Percentiles rank a stretch among this genome's conserved stretches.
Conservation (phyloP, 176 grass and related monocot genomes). For the Dactylis glomerata region DNA sequence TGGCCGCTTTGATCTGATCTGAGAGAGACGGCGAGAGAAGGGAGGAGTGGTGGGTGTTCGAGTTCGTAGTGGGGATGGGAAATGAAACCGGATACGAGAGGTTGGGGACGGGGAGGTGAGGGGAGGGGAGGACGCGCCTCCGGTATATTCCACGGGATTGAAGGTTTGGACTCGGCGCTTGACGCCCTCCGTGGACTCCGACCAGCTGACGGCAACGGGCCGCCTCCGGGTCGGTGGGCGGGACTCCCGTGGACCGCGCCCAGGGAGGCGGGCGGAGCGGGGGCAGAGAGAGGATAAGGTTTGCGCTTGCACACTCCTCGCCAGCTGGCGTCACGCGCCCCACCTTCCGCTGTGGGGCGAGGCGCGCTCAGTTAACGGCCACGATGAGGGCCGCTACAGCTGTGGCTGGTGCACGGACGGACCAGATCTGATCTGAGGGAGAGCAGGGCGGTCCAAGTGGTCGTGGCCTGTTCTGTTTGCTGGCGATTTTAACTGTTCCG, state of each 20-base stretch:
- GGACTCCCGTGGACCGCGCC: background rate
- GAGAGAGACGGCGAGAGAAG: slow-evolving; percentile 11
- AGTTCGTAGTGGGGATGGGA: slow-evolving; percentile 14
- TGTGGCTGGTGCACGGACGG: background rate
- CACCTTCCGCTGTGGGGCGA: slow-evolving; percentile 21
- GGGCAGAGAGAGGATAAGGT: slow-evolving; percentile 52
- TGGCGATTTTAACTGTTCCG: slow-evolving; percentile 5
- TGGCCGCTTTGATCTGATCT: slow-evolving; percentile 37
- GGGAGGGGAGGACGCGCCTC: slow-evolving; percentile 16
- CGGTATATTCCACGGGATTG: slow-evolving; percentile 42
- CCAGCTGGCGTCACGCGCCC: slow-evolving; percentile 84
- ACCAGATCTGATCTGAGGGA: background rate
- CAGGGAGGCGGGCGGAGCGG: background rate
- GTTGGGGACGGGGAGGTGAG: background rate
- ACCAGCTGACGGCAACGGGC: background rate
- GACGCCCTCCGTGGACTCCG: background rate
- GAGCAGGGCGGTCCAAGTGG: background rate
- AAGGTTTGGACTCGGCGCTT: background rate
- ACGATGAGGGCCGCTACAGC: background rate
- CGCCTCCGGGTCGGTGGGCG: background rate
- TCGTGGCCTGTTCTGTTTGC: background rate
- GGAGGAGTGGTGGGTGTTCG: slow-evolving; percentile 8
- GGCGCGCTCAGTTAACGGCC: slow-evolving; percentile 14
- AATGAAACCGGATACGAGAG: slow-evolving; percentile 7
- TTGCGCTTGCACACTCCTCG: slow-evolving; percentile 33